Evolutionary conservation across 805 yeast genomes (phyloP), one percentile per base, ranked within the genome.

Genomic region (Myxozyma mucilagina): DNA sequence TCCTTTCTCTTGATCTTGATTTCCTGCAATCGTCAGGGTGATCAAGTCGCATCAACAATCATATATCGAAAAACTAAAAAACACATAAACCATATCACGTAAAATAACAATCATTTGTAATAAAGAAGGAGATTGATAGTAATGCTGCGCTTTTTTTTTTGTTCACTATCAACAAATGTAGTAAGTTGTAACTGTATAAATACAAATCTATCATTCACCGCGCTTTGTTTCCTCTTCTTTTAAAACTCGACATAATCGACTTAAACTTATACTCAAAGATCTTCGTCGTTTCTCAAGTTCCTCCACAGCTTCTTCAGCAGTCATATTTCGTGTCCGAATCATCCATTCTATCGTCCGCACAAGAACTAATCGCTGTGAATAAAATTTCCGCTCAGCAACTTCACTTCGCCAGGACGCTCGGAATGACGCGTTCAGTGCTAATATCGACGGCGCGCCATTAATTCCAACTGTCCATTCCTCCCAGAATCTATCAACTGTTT

Each of bases 351-450:
- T 63, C 31, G 67, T 61, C 14, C 67, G 65, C 38, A 63, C 61
- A 4, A 63, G 59, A 24, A 63, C 65, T 13, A 63, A 38, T 14
- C 67, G 35, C 53, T 63, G 67, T 11, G 67, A 63, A 57, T 63
- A 63, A 20, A 63, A 63, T 29, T 63, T 63, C 42, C 67, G 61
- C 42, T 63, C 67, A 3, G 67, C 67, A 11, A 59, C 65, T 61
- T 77, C 59, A 66, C 69, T 65, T 45, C 81, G 69, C 82, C 82
- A 78, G 39, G 74, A 72, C 52, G 77, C 75, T 5, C 80, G 79
- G 62, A 73, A 78, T 45, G 71, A 72, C 32, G 74, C 74, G 56
- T 78, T 80, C n/a, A 78, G 69, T 16, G 71, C 71, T 57, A 73
- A 72, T 14, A 78, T 74, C 1, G 80, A 73, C 7, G 80, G 79